Base-by-base conservation (phyloP, 345 rosid genomes). In the Pugionium dolabratum region DNA sequence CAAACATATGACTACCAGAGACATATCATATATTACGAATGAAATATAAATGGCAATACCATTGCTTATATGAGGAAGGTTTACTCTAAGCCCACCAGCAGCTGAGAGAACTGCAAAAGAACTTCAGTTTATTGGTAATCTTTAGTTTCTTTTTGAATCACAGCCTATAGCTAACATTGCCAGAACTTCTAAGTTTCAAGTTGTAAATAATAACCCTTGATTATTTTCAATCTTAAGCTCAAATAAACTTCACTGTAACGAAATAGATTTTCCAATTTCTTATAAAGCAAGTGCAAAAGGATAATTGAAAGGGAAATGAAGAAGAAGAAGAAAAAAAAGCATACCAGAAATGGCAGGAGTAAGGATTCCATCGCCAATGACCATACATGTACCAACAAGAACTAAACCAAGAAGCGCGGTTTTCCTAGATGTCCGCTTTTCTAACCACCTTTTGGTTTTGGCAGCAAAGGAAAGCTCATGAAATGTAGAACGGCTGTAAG, bases 261-360 rank as follows among this genome's bases (percentile, higher is more conserved):
- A 46, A 46, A 46, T 4, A 29, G 54, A 28, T 29, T 4, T 29
- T 2, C 0, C 3, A 9, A 9, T 50, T 4, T 9, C 18, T 18
- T 18, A 18, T 18, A 18, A 18, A 18, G 26, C 28, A 46, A 33
- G 9, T 6, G 44, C 33, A 62, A 48, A 50, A 31, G 34, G 25
- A 32, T 50, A 8, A 3, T 50, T 50, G 54, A 41, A 42, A 41
- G n/a, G 1, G 32, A 25, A 45, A 45, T 10, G 4, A 36, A 9
- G 0, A 31, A 33, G 36, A 36, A 36, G 40, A 4, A 7, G 40
- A 4, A 36, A 36, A 36, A 1, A 36, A 36, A 9, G 9, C 26
- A 33, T 83, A 67, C 98, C 98, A 45, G 96, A 91, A 67, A 91
- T 91, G 62, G 92, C 89, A 0, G 98, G 92, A 9, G 96, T 91